phyloP scores from a whole-genome alignment of 352 stramenopile genomes.

The Phytophthora podocarpi region DNA sequence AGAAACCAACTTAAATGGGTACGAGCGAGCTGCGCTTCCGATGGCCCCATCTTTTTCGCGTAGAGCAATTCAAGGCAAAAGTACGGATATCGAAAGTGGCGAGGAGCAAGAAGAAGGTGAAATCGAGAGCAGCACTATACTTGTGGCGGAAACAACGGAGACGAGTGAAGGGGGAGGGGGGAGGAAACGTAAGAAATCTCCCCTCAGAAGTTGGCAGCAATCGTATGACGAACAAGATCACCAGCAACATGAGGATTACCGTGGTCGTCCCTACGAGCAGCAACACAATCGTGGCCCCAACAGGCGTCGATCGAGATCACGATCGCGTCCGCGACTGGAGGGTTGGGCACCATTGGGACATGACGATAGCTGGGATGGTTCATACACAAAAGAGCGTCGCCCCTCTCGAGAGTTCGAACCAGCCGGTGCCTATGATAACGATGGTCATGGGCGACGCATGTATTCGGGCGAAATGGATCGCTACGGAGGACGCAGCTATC shows the following conservation, averaged over 20 bases:
- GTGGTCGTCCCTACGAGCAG: neutral
- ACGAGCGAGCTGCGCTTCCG: neutral
- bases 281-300: neutral
- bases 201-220: constrained; percentile 9
- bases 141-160: neutral
- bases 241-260: constrained; percentile 5
- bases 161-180: neutral
- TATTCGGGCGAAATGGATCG: constrained; percentile 10
- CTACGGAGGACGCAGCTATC: constrained; percentile 12
- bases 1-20: neutral
- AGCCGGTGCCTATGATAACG: constrained; percentile 1
- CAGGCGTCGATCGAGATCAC: constrained; percentile 21
- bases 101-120: constrained; percentile 30
- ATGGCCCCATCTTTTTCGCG: neutral
- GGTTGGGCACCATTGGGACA: neutral
- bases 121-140: constrained; percentile 9
- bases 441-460: constrained; percentile 3
- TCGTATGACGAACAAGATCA: neutral
- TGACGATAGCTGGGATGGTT: constrained; percentile 6
- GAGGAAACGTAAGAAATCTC: neutral
- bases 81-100: neutral
- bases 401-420: constrained; percentile 6
- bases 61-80: constrained; percentile 1
- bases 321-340: constrained; percentile 10
- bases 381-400: constrained; percentile 6